Conservation (phyloP, 345 rosid species). For the Sonneratia alba region DNA sequence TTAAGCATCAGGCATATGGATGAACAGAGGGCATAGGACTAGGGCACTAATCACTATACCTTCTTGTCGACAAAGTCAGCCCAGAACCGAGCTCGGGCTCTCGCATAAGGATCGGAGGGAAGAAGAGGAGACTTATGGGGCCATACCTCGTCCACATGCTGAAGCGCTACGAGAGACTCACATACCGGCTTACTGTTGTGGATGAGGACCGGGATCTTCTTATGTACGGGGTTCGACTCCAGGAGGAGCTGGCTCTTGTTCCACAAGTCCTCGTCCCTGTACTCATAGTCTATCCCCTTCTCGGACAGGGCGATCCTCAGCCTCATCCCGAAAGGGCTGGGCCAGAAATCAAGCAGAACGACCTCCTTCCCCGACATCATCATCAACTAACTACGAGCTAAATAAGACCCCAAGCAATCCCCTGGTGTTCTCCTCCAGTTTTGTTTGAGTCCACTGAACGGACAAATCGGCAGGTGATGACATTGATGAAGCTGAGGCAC, state of each 20-base stretch:
- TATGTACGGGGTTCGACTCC: conserved; percentile 20
- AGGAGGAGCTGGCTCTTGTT: conserved; percentile 20
- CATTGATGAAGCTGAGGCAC: not conserved
- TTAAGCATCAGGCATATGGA: too few relatives aligned
- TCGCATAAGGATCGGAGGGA: conserved; percentile 18
- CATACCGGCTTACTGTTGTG: conserved; percentile 17
- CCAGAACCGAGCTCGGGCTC: conserved; percentile 25
- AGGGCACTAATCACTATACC: not conserved
- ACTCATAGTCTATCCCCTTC: conserved; percentile 19
- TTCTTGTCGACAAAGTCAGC: conserved; percentile 18
- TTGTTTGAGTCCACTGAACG: too few relatives aligned
- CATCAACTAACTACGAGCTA: too few relatives aligned
- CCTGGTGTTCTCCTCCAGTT: too few relatives aligned
- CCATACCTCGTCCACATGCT: conserved; percentile 22
- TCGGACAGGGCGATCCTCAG: conserved; percentile 20
- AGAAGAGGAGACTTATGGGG: conserved; percentile 8
- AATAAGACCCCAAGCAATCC: too few relatives aligned
- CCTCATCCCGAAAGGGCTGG: conserved; percentile 21
- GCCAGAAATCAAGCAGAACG: conserved; percentile 12
- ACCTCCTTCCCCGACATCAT: conserved; percentile 7
- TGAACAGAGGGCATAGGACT: too few relatives aligned
- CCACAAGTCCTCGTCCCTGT: conserved; percentile 13
- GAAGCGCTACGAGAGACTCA: conserved; percentile 15
- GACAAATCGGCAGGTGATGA: not conserved
- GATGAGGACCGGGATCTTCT: conserved; percentile 24